Evolutionary conservation across 148 eudicot species (phyloP).

Genomic region (Rhododendron molle): DNA sequence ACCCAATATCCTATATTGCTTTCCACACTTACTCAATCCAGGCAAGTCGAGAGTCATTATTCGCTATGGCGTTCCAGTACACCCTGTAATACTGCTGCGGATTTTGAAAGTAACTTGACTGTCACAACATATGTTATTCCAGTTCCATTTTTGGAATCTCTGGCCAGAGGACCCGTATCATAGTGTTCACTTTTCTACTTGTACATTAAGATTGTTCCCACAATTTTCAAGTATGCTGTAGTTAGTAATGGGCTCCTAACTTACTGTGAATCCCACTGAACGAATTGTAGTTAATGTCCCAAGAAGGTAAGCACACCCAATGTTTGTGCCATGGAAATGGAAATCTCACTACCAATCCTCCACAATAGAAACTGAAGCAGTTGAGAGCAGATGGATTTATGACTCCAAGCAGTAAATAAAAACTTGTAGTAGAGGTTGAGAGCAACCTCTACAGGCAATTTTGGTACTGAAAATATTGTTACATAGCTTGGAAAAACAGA

Average conservation of each 20-base stretch:
- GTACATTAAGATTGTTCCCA: neutral
- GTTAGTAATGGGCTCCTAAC: neutral
- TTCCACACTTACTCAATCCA: slow-evolving; percentile 91
- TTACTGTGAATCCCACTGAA: neutral
- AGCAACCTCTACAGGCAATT: neutral
- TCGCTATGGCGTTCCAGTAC: neutral
- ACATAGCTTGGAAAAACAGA: neutral
- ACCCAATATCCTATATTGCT: slow-evolving; percentile 81
- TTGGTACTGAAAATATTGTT: neutral
- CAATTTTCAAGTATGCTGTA: neutral
- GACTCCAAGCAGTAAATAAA: neutral
- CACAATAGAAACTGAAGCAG: neutral
- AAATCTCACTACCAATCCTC: neutral
- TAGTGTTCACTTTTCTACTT: neutral
- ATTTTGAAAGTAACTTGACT: neutral
- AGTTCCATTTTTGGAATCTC: neutral
- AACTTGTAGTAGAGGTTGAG: neutral
- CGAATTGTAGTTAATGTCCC: neutral
- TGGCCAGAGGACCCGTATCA: neutral
- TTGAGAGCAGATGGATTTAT: neutral
- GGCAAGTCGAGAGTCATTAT: slow-evolving; percentile 41
- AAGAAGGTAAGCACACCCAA: neutral
- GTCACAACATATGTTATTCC: neutral
- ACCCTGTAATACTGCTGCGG: neutral
- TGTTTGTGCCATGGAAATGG: neutral